Conservation (phyloP, 2,329 filamentous ascomycete genomes). For the Raffaelea arxii region DNA sequence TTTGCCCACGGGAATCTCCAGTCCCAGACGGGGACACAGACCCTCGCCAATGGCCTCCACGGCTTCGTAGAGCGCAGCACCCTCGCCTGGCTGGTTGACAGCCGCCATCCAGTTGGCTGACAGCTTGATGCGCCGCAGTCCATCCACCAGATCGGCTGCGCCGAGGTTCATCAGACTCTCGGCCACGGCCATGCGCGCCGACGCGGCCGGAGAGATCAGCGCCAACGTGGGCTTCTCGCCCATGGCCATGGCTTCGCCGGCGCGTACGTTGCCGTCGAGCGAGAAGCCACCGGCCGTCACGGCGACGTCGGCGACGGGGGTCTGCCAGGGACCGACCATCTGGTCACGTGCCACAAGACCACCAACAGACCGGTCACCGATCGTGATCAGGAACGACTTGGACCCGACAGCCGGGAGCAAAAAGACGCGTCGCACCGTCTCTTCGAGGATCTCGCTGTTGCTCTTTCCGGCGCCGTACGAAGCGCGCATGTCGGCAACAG, state of each 20-base stretch:
- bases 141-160: slow-evolving; percentile 53
- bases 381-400: slow-evolving; percentile 95
- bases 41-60: slow-evolving; percentile 90
- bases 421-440: slow-evolving; percentile 74
- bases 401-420: slow-evolving; percentile 86
- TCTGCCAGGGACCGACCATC: slow-evolving; percentile 95
- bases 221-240: slow-evolving; percentile 86
- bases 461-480: slow-evolving; percentile 45
- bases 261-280: slow-evolving; percentile 53
- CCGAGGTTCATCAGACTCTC: slow-evolving; percentile 91
- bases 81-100: slow-evolving; percentile 86
- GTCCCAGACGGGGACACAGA: slow-evolving; percentile 78
- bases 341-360: slow-evolving; percentile 84
- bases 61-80: slow-evolving; percentile 84
- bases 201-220: slow-evolving; percentile 80
- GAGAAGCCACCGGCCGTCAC: slow-evolving; percentile 80
- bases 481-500: slow-evolving; percentile 52
- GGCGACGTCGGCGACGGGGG: slow-evolving; percentile 85
- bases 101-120: slow-evolving; percentile 99
- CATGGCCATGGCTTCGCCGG: slow-evolving; percentile 96
- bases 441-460: slow-evolving; percentile 41
- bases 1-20: slow-evolving; percentile 94
- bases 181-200: slow-evolving; percentile 90
- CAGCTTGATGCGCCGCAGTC: slow-evolving; percentile 70
- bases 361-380: slow-evolving; percentile 85